Conservation (phyloP, 208 protist species). For the Trypanosoma melophagium region DNA sequence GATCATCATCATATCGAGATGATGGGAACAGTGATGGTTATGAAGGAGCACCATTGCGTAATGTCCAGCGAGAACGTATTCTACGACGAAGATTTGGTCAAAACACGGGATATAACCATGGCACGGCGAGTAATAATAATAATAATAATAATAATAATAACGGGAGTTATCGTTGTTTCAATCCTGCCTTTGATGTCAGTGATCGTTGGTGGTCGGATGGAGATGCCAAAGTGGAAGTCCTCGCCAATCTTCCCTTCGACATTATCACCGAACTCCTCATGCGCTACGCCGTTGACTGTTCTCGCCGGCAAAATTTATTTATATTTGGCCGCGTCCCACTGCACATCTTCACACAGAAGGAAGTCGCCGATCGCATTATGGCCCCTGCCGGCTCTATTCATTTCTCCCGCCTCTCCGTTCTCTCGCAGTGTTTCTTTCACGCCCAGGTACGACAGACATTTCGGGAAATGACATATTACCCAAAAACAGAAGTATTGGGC, state of each 20-base stretch:
- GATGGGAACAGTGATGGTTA: slow-evolving; percentile 1
- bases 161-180: not conserved
- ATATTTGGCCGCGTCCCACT: slow-evolving; percentile 81
- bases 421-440: slow-evolving; percentile 85
- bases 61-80: slow-evolving; percentile 44
- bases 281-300: slow-evolving; percentile 84
- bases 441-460: slow-evolving; percentile 77
- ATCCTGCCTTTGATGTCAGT: slow-evolving; percentile 37
- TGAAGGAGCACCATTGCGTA: slow-evolving; percentile 67
- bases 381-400: slow-evolving; percentile 70
- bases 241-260: slow-evolving; percentile 86
- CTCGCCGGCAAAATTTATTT: slow-evolving; percentile 63
- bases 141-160: slow-evolving; percentile 1
- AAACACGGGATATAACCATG: slow-evolving; percentile 27
- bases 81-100: slow-evolving; percentile 44
- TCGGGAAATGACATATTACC: slow-evolving; percentile 84
- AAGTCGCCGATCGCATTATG: slow-evolving; percentile 81
- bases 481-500: slow-evolving; percentile 78
- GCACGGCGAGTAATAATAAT: slow-evolving; percentile 13
- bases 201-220: slow-evolving; percentile 82
- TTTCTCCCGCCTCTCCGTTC: slow-evolving; percentile 81
- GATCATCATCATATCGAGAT: not conserved
- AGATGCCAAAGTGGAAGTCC: slow-evolving; percentile 81
- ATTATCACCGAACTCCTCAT: slow-evolving; percentile 82
- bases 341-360: slow-evolving; percentile 87